Evolutionary conservation across 805 yeast genomes (phyloP).

Genomic region (Diddensiella caesifluorescens): DNA sequence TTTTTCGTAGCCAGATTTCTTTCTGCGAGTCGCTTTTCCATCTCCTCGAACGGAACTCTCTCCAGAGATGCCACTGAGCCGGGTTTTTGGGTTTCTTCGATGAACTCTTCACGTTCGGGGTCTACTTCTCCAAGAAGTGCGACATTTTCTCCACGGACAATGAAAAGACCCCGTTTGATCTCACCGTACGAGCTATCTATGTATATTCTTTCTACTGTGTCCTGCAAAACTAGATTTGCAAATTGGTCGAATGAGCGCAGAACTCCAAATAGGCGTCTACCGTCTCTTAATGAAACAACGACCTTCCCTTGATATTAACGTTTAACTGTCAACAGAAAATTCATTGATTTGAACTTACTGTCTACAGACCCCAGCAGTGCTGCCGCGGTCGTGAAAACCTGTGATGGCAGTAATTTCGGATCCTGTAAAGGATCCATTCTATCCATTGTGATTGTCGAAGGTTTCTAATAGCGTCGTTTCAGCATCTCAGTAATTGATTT

Average conservation of each 20-base stretch:
- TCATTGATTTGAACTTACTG: conserved; percentile 24
- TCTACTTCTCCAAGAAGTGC: conserved; percentile 92
- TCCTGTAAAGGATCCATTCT: conserved; percentile 26
- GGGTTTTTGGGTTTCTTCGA: conserved; percentile 18
- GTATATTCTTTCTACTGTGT: conserved; percentile 77
- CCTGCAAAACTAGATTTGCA: conserved; percentile 88
- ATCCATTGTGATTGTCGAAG: too few species aligned
- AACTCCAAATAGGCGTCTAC: conserved; percentile 80
- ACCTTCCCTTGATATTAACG: conserved; percentile 44
- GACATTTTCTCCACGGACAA: conserved; percentile 94
- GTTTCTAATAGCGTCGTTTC: too few species aligned
- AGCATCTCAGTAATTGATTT: too few species aligned
- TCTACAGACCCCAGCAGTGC: conserved; percentile 38
- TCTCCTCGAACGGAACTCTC: conserved; percentile 57
- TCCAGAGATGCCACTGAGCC: conserved; percentile 49
- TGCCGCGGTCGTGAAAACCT: conserved; percentile 41
- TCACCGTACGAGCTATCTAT: conserved; percentile 59
- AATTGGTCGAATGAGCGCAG: conserved; percentile 93
- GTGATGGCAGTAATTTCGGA: conserved; percentile 36
- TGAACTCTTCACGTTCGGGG: conserved; percentile 71
- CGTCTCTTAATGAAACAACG: conserved; percentile 83
- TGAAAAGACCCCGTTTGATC: conserved; percentile 67
- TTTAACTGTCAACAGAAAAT: not conserved
- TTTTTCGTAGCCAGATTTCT: conserved; percentile 16
- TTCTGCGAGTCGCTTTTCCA: conserved; percentile 40